Evolutionary conservation across 768 basidiomycete genomes (phyloP), one percentile per base, ranked within the genome.

Genomic region (Cystofilobasidium bisporidii): DNA sequence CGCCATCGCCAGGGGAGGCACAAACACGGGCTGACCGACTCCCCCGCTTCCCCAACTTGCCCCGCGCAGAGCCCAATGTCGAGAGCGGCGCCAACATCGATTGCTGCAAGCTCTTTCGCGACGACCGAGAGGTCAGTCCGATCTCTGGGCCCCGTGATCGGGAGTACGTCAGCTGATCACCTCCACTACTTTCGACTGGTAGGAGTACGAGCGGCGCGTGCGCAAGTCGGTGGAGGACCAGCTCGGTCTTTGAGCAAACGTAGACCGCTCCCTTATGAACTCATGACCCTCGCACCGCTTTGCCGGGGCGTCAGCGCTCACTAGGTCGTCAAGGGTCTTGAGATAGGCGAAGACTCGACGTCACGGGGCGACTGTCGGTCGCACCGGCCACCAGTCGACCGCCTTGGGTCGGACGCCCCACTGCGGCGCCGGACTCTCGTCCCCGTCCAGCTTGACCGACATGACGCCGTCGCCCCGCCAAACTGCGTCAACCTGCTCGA

Each of bases 41-140:
- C n/a, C n/a, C n/a, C n/a, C n/a, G n/a, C n/a, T n/a, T n/a, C n/a
- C n/a, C n/a, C n/a, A n/a, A 59, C 28, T n/a, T 50, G 36, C 40
- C 72, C 17, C 17, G 28, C 30, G 18, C 40, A 87, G 94, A 98
- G 79, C 96, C 96, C 32, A 99, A 99, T 78, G 82, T 97, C 58
- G 96, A 99, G 78, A 91, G 89, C 69, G 92, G 92, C 24, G 96
- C 96, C 61, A 97, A 96, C 79, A 88, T 99, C 70, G 76, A 78
- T 36, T 64, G 63, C 59, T 64, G 63, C 45, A 69, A 69, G 53
- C 68, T 69, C 10, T 64, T 50, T 28, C 41, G 68, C 32, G 68
- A 69, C 22, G 36, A 69, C 36, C 53, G 45, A 17, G 33, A 55
- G 17, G 68, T 69, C 50, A 45, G 14, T 36, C 33, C 63, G 18